Base-by-base conservation (phyloP, 2,329 filamentous ascomycete species). In the Epichloe festucae region DNA sequence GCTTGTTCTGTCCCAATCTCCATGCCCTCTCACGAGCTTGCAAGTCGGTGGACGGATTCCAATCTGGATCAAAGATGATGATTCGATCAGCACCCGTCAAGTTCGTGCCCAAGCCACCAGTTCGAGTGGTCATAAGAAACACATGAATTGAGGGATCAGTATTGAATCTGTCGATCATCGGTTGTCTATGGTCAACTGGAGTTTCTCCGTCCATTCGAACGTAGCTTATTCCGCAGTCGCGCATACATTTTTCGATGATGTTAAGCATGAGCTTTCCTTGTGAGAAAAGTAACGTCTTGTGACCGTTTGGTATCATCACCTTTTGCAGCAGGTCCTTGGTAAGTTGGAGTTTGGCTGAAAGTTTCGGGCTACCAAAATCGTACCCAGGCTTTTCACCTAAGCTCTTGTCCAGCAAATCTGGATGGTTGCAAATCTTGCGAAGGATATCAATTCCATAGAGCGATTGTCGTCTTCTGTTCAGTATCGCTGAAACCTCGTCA, bases 11-110 rank as follows among this genome's bases (percentile, higher is more conserved):
- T 0, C 93, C 93, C 2, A 98, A 72, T 52, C 93, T 82, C 93
- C 93, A 98, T 5, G 94, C 93, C 61, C 93, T 81, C 68, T 98
- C 93, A 46, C 93, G 84, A 15, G 93, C 93, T 69, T 98, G 93
- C 27, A 96, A 76, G 63, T 98, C 93, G 0, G 91, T 97, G 0
- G 91, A 96, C 2, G 91, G 93, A 61, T 97, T 97, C 93, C 93
- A 98, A 64, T 98, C 93, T 0, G 93, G 94, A 62, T 98, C 94
- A 63, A 93, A 98, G 51, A 98, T 97, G 63, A 98, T 95, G 56
- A 98, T 91, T 36, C 93, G 82, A 63, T 95, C 88, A 5, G 93
- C 93, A 7, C 93, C 93, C 0, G 93, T 98, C 21, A 98, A 73
- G 58, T 98, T 98, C 46, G 95, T 85, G 5, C 93, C 93, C 14